phyloP scores from a whole-genome alignment of 2,329 filamentous ascomycete species.

The Fusarium drepaniforme region DNA sequence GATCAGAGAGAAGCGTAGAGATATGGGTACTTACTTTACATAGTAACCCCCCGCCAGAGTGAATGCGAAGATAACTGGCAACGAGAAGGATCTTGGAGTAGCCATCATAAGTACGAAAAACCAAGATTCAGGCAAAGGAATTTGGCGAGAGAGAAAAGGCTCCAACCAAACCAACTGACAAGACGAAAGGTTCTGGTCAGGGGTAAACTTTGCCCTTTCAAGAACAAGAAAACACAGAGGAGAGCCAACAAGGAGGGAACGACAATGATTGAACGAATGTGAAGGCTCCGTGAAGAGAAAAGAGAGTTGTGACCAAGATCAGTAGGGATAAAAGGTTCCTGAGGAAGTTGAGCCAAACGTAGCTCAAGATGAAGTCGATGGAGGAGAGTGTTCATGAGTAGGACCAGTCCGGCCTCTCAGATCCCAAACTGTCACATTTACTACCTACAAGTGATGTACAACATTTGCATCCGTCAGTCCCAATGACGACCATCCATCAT shows the following conservation, averaged over 20 bases:
- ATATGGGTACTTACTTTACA: conserved; percentile 3
- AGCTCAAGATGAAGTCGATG: neutral
- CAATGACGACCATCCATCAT: neutral
- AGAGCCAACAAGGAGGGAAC: too few species aligned
- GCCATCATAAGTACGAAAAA: neutral
- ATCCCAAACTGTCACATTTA: neutral
- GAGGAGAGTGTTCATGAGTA: neutral
- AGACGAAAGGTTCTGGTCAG: neutral
- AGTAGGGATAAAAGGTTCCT: neutral
- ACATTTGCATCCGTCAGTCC: neutral
- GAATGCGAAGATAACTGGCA: neutral
- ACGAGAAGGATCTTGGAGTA: neutral
- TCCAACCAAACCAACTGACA: neutral
- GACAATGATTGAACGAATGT: neutral
- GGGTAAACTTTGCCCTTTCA: neutral
- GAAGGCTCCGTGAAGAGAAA: neutral
- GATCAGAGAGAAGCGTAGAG: conserved; percentile 18
- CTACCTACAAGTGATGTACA: neutral
- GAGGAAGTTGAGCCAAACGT: neutral
- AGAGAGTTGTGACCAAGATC: neutral
- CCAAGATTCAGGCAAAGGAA: neutral
- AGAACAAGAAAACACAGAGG: neutral
- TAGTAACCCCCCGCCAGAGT: neutral
- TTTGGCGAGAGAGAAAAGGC: neutral
- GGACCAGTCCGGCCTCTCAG: neutral